Percentiles rank a stretch among this genome's conserved stretches.
These are phyloP conservation scores for Salix udensis DNA, from an alignment of 345 rosid genomes.

Conservation along the genomic window DNA sequence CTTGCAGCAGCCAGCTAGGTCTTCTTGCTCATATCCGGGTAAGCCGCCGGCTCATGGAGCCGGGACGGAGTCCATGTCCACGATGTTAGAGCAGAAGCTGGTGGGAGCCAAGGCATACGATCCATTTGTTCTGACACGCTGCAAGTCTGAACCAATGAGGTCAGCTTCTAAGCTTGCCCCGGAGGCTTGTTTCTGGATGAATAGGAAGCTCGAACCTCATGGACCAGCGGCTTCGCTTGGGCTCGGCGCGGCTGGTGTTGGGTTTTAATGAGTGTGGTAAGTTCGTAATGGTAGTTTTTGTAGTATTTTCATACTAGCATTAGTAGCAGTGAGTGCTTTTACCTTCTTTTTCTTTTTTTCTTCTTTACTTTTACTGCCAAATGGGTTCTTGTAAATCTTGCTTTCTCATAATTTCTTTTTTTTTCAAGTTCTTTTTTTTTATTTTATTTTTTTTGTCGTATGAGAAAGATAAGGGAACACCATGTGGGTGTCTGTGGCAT, in stretches of 20 bases:
- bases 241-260: slow-evolving; percentile 74
- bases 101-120: slow-evolving; percentile 50
- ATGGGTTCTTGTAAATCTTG: slow-evolving; percentile 22
- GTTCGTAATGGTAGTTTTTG: slow-evolving; percentile 16
- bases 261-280: slow-evolving; percentile 9
- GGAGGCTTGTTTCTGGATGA: slow-evolving; percentile 86
- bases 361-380: neutral
- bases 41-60: slow-evolving; percentile 19
- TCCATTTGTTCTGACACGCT: slow-evolving; percentile 68
- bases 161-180: slow-evolving; percentile 60
- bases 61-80: slow-evolving; percentile 37
- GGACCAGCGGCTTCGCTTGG: slow-evolving; percentile 53
- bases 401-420: neutral
- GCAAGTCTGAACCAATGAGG: slow-evolving; percentile 91
- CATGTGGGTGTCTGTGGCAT: too few species aligned
- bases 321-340: slow-evolving; percentile 7
- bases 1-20: slow-evolving; percentile 36
- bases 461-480: neutral
- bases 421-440: neutral
- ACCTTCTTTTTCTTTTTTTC: too few species aligned
- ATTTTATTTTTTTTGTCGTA: neutral
- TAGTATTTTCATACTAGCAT: slow-evolving; percentile 4
- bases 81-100: slow-evolving; percentile 52
- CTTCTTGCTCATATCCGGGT: slow-evolving; percentile 73
- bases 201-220: slow-evolving; percentile 81